phyloP scores from a whole-genome alignment of 2,329 filamentous ascomycete species.

The Lachnellula hyalina region DNA sequence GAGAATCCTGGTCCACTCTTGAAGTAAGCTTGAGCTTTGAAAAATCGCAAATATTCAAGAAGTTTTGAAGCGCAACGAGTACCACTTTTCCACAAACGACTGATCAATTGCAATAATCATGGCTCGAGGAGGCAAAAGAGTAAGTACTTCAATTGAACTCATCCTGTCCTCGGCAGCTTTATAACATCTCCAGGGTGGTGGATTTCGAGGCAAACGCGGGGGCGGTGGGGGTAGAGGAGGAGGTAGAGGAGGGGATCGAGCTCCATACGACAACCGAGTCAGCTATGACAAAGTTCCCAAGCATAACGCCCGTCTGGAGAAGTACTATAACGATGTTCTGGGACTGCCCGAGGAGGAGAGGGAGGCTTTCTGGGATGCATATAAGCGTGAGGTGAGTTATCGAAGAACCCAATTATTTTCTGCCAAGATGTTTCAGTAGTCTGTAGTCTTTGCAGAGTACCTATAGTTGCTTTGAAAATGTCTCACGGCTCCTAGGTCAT shows the following conservation, averaged over 20 bases:
- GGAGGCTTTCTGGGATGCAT: constrained; percentile 74
- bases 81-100: constrained; percentile 1
- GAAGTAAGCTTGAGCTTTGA: background rate
- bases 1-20: background rate
- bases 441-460: too few species aligned
- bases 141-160: constrained; percentile 13
- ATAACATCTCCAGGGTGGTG: constrained; percentile 12
- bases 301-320: constrained; percentile 78
- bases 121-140: constrained; percentile 29
- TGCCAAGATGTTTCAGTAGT: too few species aligned
- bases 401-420: too few species aligned
- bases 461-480: too few species aligned
- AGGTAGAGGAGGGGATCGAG: constrained; percentile 15
- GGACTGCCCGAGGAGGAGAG: constrained; percentile 74
- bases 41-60: background rate
- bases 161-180: constrained; percentile 2
- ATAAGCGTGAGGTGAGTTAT: constrained; percentile 57
- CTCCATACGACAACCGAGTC: constrained; percentile 35
- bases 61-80: background rate
- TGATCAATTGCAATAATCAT: constrained; percentile 13
- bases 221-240: constrained; percentile 19
- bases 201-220: constrained; percentile 18
- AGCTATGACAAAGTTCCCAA: constrained; percentile 58
- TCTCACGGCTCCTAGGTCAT: too few species aligned
- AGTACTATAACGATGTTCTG: constrained; percentile 76